Evolutionary conservation across 352 stramenopile genomes (phyloP), one percentile per base, ranked within the genome.

Genomic region (Globisporangium alternatum): DNA sequence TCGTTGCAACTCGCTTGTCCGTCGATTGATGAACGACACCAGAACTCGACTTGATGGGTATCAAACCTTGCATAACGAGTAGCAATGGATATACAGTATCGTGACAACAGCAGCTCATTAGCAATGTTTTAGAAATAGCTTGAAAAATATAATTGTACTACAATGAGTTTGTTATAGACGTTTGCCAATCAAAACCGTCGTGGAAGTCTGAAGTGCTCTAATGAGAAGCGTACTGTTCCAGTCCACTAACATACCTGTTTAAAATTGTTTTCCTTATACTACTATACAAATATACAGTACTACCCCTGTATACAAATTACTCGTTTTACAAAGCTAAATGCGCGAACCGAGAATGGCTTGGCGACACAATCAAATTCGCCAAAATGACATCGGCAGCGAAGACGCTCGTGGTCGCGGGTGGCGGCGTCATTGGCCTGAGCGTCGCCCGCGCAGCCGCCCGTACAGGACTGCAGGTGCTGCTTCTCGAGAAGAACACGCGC

Each of bases 401-500:
- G 78, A 84, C 81, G 25, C 56, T 92, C 22, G 82, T 90, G 5
- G 78, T 95, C 17, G 83, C 85, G 0, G 86, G 86, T 0, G 83
- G 75, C 15, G 88, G 88, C 44, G 80, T 95, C 37, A 85, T 96
- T 30, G 88, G 88, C 3, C 77, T 96, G 4, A 85, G 78, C 7
- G 67, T 93, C 12, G 86, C 88, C 17, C 81, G 85, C 43, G 64
- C 69, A 1, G 81, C 76, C 25, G 84, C 86, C 1, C 74, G 71
- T 47, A 48, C 71, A 31, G 88, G 86, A 0, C 12, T 92, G 1
- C 72, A 96, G 48, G 84, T 93, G 52, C 35, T 98, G 1, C 66
- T 99, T 21, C 64, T 98, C 5, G 96, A 99, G 73, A 78, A 78
- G 64, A 89, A 91, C 43, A 62, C 62, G 28, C 65, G 76, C 31